Conservation (phyloP, 2,329 filamentous ascomycete genomes). For the Colletotrichum musicola region DNA sequence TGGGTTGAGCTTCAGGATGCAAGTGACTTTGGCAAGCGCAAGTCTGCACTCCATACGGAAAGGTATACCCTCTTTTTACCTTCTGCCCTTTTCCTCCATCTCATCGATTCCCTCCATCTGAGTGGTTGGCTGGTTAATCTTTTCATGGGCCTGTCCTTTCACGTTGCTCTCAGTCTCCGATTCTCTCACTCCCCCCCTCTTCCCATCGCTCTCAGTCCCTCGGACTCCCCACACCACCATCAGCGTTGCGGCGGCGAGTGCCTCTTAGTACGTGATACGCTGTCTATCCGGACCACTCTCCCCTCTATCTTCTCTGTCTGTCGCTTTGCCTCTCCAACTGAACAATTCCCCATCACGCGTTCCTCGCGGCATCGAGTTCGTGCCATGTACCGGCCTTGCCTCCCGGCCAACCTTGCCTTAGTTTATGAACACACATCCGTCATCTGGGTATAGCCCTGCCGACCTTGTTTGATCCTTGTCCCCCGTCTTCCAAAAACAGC, state of each 20-base stretch:
- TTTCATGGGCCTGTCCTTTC: conserved; percentile 28
- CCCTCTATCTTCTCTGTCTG: conserved; percentile 3
- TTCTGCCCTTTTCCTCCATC: conserved; percentile 32
- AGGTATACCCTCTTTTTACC: conserved; percentile 12
- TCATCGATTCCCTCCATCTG: conserved; percentile 22
- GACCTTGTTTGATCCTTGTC: conserved; percentile 46
- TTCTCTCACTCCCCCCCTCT: neutral
- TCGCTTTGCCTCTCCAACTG: conserved; percentile 25
- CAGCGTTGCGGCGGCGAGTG: conserved; percentile 2
- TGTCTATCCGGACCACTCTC: conserved; percentile 24
- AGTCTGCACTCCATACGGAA: conserved; percentile 13
- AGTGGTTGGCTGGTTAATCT: conserved; percentile 11
- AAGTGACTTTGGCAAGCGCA: conserved; percentile 19
- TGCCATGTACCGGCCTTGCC: conserved; percentile 33
- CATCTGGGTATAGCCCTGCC: conserved; percentile 44
- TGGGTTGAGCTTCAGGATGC: conserved; percentile 14
- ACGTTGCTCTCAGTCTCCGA: conserved; percentile 12
- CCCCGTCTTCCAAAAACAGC: conserved; percentile 49
- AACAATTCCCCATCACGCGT: conserved; percentile 24
- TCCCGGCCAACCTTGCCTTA: conserved; percentile 18
- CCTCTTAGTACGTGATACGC: conserved; percentile 18
- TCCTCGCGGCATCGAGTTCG: conserved; percentile 27
- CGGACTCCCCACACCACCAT: conserved; percentile 39
- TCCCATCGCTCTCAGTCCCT: conserved; percentile 33
- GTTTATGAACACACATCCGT: conserved; percentile 33